Base-by-base conservation (phyloP, 257 asterid genomes). In the Rauvolfia tetraphylla region DNA sequence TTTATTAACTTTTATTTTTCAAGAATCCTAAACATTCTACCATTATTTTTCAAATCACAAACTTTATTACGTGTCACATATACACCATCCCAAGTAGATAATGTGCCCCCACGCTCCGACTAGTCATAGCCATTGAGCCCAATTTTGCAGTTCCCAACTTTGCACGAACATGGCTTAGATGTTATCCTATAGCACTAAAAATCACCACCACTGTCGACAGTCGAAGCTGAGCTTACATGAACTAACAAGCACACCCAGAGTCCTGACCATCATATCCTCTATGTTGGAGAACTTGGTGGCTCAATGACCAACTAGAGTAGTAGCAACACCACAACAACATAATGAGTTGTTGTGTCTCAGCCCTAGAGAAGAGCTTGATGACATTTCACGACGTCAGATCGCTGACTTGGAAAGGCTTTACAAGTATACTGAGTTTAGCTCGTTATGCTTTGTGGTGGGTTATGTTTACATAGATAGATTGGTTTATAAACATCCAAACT, bases 381-480 rank as follows among this genome's bases (percentile, higher is more conserved):
- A 84, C 86, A 3, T 93, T 93, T 66, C 88, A 92, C 48, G 98
- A 97, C 8, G 88, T 88, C 0, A 72, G 95, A 44, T 81, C 93
- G 7, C 97, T 97, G 72, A 86, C 68, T 74, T 92, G 73, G 95
- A 94, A 87, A 86, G 98, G 58, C 90, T 94, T 46, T 92, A 89
- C 58, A 94, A 94, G 83, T 94, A 94, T 85, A 87, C 96, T 20
- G 81, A 84, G 76, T 94, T 96, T 71, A 92, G 97, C 78, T 93
- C 95, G 34, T 83, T 97, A 61, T 92, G 97, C 75, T 90, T 89
- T 72, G 96, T 92, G 78, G 92, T 92, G 77, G 97, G 96, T 25
- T 90, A 87, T 81, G 95, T 92, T 38, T 92, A 92, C 27, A 87
- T 92, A 5, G 97, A 94, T 46, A 76, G 98, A 71, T 75, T 93